phyloP scores from a whole-genome alignment of 768 basidiomycete species.

The Leccinum variicolor region DNA sequence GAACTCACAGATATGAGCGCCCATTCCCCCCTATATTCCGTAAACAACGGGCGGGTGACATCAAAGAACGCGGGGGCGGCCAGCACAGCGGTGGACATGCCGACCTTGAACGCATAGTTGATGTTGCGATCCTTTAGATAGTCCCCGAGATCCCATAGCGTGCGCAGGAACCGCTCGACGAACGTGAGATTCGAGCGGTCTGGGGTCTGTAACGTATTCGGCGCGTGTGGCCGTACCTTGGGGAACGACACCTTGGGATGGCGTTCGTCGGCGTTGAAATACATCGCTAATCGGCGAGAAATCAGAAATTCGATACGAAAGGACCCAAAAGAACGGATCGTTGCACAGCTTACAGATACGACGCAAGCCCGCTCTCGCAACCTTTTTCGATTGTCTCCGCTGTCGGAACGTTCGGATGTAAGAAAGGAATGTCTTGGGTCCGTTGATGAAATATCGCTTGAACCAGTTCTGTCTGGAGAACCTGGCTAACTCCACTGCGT shows the following conservation, averaged over 20 bases:
- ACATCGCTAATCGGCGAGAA: slow-evolving; percentile 37
- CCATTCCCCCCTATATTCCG: slow-evolving; percentile 91
- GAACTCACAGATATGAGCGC: slow-evolving; percentile 81
- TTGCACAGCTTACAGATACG: slow-evolving; percentile 42
- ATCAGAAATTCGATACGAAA: slow-evolving; percentile 9
- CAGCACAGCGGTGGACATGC: slow-evolving; percentile 77
- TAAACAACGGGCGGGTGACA: slow-evolving; percentile 69
- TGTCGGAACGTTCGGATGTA: slow-evolving; percentile 16
- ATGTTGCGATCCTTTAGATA: slow-evolving; percentile 68
- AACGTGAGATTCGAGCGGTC: slow-evolving; percentile 54
- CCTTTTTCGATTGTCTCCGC: slow-evolving; percentile 13
- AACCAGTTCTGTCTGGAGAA: slow-evolving; percentile 37
- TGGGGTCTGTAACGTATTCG: slow-evolving; percentile 83
- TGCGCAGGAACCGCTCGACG: slow-evolving; percentile 61
- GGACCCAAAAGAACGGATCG: background rate
- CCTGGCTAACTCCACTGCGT: slow-evolving; percentile 57
- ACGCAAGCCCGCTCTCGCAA: slow-evolving; percentile 22
- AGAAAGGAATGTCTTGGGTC: slow-evolving; percentile 23
- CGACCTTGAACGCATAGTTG: slow-evolving; percentile 87
- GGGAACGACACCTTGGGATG: slow-evolving; percentile 69
- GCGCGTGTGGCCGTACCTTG: slow-evolving; percentile 76
- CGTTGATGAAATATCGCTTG: slow-evolving; percentile 32
- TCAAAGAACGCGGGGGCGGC: slow-evolving; percentile 89
- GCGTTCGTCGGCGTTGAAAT: slow-evolving; percentile 47
- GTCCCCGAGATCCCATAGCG: slow-evolving; percentile 68